Percentiles rank a stretch among this genome's conserved stretches.
These are phyloP conservation scores for Pythium dissimile DNA, from an alignment of 352 stramenopile species.

Conservation along the genomic window DNA sequence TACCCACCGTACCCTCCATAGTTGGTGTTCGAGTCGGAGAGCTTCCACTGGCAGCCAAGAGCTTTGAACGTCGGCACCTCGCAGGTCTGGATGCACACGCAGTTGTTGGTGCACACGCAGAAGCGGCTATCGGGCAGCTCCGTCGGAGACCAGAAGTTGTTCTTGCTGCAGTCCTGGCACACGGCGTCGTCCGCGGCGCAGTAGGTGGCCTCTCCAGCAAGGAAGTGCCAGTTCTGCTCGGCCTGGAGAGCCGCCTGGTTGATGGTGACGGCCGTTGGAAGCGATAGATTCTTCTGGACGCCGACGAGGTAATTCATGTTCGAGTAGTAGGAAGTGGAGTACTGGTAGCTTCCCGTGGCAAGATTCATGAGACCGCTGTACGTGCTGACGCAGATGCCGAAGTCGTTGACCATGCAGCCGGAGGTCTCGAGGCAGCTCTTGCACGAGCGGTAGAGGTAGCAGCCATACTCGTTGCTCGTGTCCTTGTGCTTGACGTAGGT, in stretches of 20 bases:
- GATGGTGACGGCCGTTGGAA: background rate
- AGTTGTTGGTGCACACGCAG: constrained; percentile 7
- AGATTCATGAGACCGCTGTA: constrained; percentile 8
- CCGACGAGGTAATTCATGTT: constrained; percentile 23
- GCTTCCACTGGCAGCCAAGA: constrained; percentile 15
- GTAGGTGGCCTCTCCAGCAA: constrained; percentile 20
- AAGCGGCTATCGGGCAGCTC: constrained; percentile 14
- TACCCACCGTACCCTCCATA: background rate
- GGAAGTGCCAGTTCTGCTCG: constrained; percentile 25
- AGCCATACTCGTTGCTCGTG: constrained; percentile 5
- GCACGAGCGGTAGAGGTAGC: constrained; percentile 24
- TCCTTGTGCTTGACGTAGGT: constrained; percentile 19
- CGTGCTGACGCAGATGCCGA: constrained; percentile 18
- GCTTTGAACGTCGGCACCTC: constrained; percentile 13
- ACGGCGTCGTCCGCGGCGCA: constrained; percentile 12
- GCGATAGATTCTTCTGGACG: constrained; percentile 1
- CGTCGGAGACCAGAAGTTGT: constrained; percentile 12
- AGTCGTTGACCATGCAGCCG: constrained; percentile 19
- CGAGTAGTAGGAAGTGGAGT: constrained; percentile 16
- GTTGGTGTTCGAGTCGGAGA: background rate
- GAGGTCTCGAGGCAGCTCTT: constrained; percentile 20
- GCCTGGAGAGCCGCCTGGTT: constrained; percentile 3
- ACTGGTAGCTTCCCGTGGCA: background rate
- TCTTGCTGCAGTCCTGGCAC: constrained; percentile 17
- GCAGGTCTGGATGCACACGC: constrained; percentile 24